These are phyloP conservation scores for Arachis hypogaea DNA, from an alignment of 306 rosid species.

Conservation along the genomic window DNA sequence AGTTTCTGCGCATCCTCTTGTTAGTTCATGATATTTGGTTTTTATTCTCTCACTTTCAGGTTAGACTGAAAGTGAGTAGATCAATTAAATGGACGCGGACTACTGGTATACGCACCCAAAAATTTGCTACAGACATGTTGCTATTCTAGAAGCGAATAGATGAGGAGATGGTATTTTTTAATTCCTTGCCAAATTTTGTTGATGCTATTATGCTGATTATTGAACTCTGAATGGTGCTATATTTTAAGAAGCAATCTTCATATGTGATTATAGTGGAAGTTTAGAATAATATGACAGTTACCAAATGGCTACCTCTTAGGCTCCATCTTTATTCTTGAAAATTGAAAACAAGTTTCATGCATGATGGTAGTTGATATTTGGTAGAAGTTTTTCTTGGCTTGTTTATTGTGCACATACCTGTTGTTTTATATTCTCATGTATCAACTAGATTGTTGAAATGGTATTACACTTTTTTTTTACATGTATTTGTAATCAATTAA, in stretches of 20 bases:
- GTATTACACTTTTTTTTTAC: not conserved
- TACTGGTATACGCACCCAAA: constrained; percentile 85
- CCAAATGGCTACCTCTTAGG: too few species aligned
- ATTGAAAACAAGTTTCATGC: too few species aligned
- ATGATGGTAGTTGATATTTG: too few species aligned
- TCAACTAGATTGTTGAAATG: constrained; percentile 8
- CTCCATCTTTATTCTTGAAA: too few species aligned
- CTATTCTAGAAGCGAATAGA: constrained; percentile 94
- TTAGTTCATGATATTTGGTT: too few species aligned
- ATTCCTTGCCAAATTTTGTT: not conserved
- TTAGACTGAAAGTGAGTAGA: constrained; percentile 59
- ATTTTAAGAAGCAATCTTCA: too few species aligned
- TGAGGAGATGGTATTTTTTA: constrained; percentile 80
- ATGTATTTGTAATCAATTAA: constrained; percentile 2
- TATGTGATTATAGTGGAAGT: constrained; percentile 18
- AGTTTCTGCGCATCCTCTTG: not conserved
- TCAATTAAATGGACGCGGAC: constrained; percentile 78
- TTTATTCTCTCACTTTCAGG: too few species aligned
- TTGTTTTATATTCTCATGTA: not conserved
- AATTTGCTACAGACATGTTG: constrained; percentile 88
- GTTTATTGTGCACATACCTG: too few species aligned
- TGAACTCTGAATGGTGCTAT: too few species aligned
- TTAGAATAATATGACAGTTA: too few species aligned
- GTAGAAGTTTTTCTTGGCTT: too few species aligned
- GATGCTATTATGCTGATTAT: too few species aligned